Percentiles rank a stretch among this genome's conserved stretches.
Conservation (phyloP, 441 rosid species). For the Monsonia emarginata region DNA sequence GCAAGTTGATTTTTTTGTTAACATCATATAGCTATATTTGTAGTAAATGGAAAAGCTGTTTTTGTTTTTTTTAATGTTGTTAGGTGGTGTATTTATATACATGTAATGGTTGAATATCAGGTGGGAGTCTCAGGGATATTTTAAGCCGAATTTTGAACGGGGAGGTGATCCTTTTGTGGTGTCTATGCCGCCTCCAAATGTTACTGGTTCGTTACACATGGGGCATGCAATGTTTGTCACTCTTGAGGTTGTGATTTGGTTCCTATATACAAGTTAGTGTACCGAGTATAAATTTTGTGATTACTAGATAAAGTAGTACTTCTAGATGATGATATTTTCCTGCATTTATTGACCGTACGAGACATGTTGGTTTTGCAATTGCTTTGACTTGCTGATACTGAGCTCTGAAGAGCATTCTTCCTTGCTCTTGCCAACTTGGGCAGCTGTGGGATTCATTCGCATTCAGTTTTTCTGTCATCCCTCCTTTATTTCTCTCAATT, state of each 20-base stretch:
- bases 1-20: background rate
- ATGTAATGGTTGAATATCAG: constrained; percentile 29
- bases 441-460: background rate
- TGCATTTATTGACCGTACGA: background rate
- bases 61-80: background rate
- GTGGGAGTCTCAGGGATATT: constrained; percentile 96
- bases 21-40: background rate
- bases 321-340: background rate
- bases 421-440: background rate
- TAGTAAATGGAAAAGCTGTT: background rate
- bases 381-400: background rate
- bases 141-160: constrained; percentile 60
- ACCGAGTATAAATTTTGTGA: background rate
- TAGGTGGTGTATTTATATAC: no score
- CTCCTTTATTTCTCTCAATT: background rate
- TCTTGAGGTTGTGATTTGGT: constrained; percentile 66
- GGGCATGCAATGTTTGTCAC: constrained; percentile 99
- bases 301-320: background rate
- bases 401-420: background rate
- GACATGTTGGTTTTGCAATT: background rate
- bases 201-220: constrained; percentile 94
- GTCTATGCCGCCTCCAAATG: constrained; percentile 97
- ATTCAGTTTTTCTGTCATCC: background rate
- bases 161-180: constrained; percentile 77
- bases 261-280: constrained; percentile 12